Percentiles rank a stretch among this genome's conserved stretches.
Evolutionary conservation across 2,329 filamentous ascomycete genomes (phyloP).

Genomic region (Trichoderma citrinoviride): DNA sequence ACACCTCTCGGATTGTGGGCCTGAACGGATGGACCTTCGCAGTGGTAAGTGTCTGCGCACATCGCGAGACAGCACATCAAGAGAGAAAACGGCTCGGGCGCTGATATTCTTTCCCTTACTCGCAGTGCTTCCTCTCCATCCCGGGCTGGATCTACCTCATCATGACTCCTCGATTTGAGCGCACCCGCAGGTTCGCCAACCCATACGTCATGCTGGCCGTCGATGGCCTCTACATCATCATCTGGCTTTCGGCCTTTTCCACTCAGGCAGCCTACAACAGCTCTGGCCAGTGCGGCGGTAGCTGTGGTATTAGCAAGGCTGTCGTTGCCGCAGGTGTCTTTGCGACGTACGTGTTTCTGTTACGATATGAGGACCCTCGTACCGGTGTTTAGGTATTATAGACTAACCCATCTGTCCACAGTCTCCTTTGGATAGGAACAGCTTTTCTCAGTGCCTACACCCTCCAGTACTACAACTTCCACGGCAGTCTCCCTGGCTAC

Average conservation of each 20-base stretch:
- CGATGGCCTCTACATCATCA: slow-evolving; percentile 55
- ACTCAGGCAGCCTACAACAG: slow-evolving; percentile 64
- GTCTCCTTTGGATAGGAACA: slow-evolving; percentile 54
- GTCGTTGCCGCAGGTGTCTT: slow-evolving; percentile 63
- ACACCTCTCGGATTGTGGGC: slow-evolving; percentile 50
- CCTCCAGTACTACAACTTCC: slow-evolving; percentile 59
- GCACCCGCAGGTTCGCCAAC: slow-evolving; percentile 60
- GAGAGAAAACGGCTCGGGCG: not conserved
- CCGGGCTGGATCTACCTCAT: slow-evolving; percentile 64
- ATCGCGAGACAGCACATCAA: not conserved
- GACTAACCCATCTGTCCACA: slow-evolving; percentile 29
- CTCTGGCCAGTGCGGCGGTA: slow-evolving; percentile 52
- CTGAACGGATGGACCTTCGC: slow-evolving; percentile 63
- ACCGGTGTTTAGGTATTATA: not conserved
- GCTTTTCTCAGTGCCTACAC: slow-evolving; percentile 59
- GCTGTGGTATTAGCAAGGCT: slow-evolving; percentile 60
- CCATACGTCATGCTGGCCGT: slow-evolving; percentile 60
- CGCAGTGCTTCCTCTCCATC: slow-evolving; percentile 62
- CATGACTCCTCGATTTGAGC: slow-evolving; percentile 61
- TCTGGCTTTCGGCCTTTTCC: slow-evolving; percentile 67
- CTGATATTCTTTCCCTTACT: not conserved
- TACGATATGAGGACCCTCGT: not conserved
- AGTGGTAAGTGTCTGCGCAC: slow-evolving; percentile 47
- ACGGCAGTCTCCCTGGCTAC: slow-evolving; percentile 61
- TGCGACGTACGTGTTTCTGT: slow-evolving; percentile 50